Conservation (phyloP, 768 basidiomycete genomes). For the Termitomyces sp. region DNA sequence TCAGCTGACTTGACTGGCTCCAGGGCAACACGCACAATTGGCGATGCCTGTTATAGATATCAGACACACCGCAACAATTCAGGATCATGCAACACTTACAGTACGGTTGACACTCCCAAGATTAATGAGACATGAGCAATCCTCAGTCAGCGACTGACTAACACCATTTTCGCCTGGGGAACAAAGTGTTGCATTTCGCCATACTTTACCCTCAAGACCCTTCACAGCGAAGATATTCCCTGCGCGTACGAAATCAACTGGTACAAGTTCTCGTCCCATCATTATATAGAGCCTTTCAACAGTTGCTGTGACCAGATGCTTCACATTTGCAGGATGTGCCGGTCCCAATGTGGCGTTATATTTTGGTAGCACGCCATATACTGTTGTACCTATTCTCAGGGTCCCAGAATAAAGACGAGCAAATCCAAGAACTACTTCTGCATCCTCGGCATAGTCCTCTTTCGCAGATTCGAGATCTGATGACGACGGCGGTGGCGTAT, state of each 20-base stretch:
- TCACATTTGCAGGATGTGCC: slow-evolving; percentile 60
- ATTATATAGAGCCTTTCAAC: slow-evolving; percentile 85
- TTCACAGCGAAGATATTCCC: slow-evolving; percentile 94
- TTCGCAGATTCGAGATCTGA: slow-evolving; percentile 6
- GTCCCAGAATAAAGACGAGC: slow-evolving; percentile 91
- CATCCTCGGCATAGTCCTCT: slow-evolving; percentile 23
- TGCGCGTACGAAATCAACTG: slow-evolving; percentile 76
- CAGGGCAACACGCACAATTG: slow-evolving; percentile 92
- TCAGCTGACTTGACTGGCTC: slow-evolving; percentile 82
- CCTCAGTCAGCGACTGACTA: slow-evolving; percentile 22
- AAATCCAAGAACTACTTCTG: slow-evolving; percentile 85
- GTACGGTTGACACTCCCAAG: slow-evolving; percentile 65
- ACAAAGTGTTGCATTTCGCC: slow-evolving; percentile 88
- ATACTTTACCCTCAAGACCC: slow-evolving; percentile 86
- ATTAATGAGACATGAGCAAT: slow-evolving; percentile 63
- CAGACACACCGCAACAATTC: not conserved
- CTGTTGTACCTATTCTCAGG: slow-evolving; percentile 52
- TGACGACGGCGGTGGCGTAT: slow-evolving; percentile 8
- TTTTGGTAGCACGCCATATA: slow-evolving; percentile 84
- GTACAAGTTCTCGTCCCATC: slow-evolving; percentile 96
- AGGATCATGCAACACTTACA: slow-evolving; percentile 32
- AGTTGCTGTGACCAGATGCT: slow-evolving; percentile 52
- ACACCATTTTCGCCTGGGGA: slow-evolving; percentile 47
- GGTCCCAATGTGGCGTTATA: slow-evolving; percentile 63
- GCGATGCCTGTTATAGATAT: slow-evolving; percentile 50